These are phyloP conservation scores for Euclidium syriacum DNA, from an alignment of 345 rosid genomes.

Conservation along the genomic window DNA sequence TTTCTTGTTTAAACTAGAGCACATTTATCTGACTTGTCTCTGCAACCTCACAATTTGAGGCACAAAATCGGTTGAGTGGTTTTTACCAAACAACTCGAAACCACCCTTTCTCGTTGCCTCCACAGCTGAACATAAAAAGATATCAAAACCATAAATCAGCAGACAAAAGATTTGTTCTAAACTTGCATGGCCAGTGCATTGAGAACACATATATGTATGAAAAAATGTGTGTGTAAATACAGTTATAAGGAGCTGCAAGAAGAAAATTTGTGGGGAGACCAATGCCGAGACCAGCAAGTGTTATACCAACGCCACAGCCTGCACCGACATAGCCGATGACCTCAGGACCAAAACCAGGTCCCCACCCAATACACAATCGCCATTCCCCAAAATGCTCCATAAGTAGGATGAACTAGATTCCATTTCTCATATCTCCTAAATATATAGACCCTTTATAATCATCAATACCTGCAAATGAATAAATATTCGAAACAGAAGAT, in stretches of 20 bases:
- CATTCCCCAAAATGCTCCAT: slow-evolving; percentile 95
- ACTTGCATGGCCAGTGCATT: no score
- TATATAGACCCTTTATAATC: slow-evolving; percentile 78
- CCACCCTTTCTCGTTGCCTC: slow-evolving; percentile 44
- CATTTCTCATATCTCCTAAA: slow-evolving; percentile 76
- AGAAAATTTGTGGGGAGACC: slow-evolving; percentile 80
- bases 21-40: slow-evolving; percentile 45
- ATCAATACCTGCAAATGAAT: slow-evolving; percentile 45
- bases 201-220: no score
- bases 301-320: slow-evolving; percentile 85
- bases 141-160: no score
- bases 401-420: slow-evolving; percentile 91
- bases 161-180: no score
- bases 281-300: slow-evolving; percentile 75
- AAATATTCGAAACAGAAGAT: not conserved
- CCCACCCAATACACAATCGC: slow-evolving; percentile 97
- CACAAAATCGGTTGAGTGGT: slow-evolving; percentile 20
- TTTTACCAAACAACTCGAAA: slow-evolving; percentile 32
- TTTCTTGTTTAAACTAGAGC: slow-evolving; percentile 35
- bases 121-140: slow-evolving; percentile 38
- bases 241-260: slow-evolving; percentile 49
- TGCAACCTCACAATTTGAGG: slow-evolving; percentile 39
- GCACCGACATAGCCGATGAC: slow-evolving; percentile 88
- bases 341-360: slow-evolving; percentile 95
- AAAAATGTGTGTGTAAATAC: slow-evolving; percentile 33